phyloP scores from a whole-genome alignment of 495 filamentous ascomycete species.

The Antarctomyces pellizariae region DNA sequence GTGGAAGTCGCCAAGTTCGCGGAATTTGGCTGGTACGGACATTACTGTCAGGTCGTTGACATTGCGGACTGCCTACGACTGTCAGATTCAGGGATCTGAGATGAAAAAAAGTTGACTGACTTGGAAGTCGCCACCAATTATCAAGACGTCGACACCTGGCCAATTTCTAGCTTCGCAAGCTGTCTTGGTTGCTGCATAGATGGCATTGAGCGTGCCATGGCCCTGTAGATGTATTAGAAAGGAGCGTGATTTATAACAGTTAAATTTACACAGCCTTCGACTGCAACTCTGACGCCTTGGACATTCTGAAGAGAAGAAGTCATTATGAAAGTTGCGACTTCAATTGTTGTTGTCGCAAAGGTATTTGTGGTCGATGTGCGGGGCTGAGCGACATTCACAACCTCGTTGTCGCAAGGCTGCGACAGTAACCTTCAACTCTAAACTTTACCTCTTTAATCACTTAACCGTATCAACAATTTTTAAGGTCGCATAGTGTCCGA shows the following conservation, averaged over 20 bases:
- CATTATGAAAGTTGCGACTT: too few species aligned
- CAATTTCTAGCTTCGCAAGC: constrained; percentile 41
- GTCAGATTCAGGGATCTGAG: constrained; percentile 11
- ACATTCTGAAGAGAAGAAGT: constrained; percentile 8
- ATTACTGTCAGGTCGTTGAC: constrained; percentile 65
- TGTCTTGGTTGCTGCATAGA: constrained; percentile 51
- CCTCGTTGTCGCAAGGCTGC: too few species aligned
- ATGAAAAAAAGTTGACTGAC: constrained; percentile 17
- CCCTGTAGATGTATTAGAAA: constrained; percentile 28
- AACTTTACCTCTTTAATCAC: too few species aligned
- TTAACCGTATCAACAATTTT: too few species aligned
- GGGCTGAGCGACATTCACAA: too few species aligned
- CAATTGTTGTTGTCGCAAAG: too few species aligned
- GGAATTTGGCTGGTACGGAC: constrained; percentile 67
- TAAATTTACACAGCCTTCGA: constrained; percentile 61
- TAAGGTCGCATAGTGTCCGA: too few species aligned
- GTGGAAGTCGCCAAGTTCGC: constrained; percentile 68
- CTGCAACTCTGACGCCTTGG: constrained; percentile 26
- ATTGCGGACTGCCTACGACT: constrained; percentile 55
- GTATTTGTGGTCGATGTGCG: too few species aligned
- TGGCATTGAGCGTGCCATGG: constrained; percentile 73
- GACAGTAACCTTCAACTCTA: too few species aligned
- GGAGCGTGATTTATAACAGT: constrained; percentile 6
- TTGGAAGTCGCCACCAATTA: constrained; percentile 85
- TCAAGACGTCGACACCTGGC: constrained; percentile 57